Percentiles rank a stretch among this genome's conserved stretches.
These are phyloP conservation scores for Gastrolobium villosum DNA, from an alignment of 306 rosid species.

Conservation along the genomic window DNA sequence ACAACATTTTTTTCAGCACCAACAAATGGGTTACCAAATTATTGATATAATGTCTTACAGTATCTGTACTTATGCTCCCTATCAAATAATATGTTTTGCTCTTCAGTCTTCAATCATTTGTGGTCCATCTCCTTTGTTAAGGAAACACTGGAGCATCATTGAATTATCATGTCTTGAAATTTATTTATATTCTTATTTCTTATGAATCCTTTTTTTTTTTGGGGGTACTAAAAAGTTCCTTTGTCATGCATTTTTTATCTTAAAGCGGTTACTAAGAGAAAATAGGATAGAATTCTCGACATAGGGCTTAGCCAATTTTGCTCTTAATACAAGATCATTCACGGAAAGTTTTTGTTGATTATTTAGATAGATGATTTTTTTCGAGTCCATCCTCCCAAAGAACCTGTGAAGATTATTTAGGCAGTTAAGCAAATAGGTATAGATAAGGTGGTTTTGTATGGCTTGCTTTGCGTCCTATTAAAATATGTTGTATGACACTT, in stretches of 20 bases:
- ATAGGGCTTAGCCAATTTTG: not conserved
- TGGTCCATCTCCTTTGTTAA: slow-evolving; percentile 1
- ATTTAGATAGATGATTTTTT: slow-evolving; percentile 16
- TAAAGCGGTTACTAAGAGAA: not conserved
- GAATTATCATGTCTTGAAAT: not conserved
- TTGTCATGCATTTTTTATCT: not conserved
- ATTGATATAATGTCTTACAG: not conserved
- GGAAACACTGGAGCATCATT: slow-evolving; percentile 19
- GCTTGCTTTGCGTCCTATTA: slow-evolving; percentile 14
- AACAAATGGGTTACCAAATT: not conserved
- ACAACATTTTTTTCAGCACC: too few relatives aligned
- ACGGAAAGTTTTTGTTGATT: slow-evolving; percentile 2
- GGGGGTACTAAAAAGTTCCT: not conserved
- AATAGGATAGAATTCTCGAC: slow-evolving; percentile 1
- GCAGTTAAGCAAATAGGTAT: slow-evolving; percentile 20
- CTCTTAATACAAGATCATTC: slow-evolving; percentile 33
- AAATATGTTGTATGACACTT: not conserved
- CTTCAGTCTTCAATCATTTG: slow-evolving; percentile 23
- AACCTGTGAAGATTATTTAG: slow-evolving; percentile 17
- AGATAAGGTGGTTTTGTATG: slow-evolving; percentile 26
- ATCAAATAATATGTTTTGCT: not conserved
- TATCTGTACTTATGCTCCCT: not conserved
- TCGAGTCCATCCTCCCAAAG: slow-evolving; percentile 12
- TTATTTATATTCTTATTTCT: not conserved
- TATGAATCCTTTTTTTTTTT: not conserved